phyloP scores from a whole-genome alignment of 1,284 basidiomycete genomes.

The Sporisorium graminicola region DNA sequence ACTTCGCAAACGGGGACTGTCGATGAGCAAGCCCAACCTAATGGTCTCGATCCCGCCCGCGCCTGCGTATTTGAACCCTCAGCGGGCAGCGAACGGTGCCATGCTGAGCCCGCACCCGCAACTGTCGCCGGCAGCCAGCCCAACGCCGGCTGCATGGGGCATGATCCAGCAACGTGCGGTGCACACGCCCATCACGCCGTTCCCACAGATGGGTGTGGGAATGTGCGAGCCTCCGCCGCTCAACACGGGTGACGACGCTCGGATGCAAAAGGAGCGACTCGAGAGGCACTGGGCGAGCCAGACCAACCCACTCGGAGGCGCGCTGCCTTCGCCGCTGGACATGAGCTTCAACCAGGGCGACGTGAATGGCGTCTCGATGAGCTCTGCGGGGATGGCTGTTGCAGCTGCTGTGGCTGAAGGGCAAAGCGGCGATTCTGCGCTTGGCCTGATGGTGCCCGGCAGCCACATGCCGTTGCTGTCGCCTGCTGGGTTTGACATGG shows the following conservation, averaged over 20 bases:
- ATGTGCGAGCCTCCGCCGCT: conserved; percentile 56
- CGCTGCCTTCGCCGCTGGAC: conserved; percentile 50
- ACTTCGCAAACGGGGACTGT: conserved; percentile 61
- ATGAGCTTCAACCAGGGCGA: conserved; percentile 43
- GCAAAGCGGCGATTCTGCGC: conserved; percentile 26
- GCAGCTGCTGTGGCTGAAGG: conserved; percentile 17
- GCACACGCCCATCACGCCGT: conserved; percentile 61
- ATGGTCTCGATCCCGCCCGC: conserved; percentile 61
- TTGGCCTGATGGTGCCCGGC: conserved; percentile 36
- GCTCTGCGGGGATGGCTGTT: conserved; percentile 27
- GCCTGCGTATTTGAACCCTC: conserved; percentile 53
- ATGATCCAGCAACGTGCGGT: conserved; percentile 61
- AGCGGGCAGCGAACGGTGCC: conserved; percentile 26
- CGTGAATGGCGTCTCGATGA: conserved; percentile 19
- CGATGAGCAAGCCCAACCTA: conserved; percentile 61
- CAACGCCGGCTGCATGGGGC: conserved; percentile 57
- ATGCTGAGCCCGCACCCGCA: conserved; percentile 49
- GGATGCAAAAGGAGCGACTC: conserved; percentile 59
- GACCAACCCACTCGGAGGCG: conserved; percentile 25
- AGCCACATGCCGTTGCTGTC: conserved; percentile 29
- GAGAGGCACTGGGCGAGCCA: conserved; percentile 59
- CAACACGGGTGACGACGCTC: conserved; percentile 50
- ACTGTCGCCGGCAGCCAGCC: conserved; percentile 42
- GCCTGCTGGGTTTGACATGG: conserved; percentile 31
- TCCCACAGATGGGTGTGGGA: conserved; percentile 49